Percentiles rank a stretch among this genome's conserved stretches.
Evolutionary conservation across 2,329 filamentous ascomycete genomes (phyloP).

Genomic region (Nigrograna mackinnonii): DNA sequence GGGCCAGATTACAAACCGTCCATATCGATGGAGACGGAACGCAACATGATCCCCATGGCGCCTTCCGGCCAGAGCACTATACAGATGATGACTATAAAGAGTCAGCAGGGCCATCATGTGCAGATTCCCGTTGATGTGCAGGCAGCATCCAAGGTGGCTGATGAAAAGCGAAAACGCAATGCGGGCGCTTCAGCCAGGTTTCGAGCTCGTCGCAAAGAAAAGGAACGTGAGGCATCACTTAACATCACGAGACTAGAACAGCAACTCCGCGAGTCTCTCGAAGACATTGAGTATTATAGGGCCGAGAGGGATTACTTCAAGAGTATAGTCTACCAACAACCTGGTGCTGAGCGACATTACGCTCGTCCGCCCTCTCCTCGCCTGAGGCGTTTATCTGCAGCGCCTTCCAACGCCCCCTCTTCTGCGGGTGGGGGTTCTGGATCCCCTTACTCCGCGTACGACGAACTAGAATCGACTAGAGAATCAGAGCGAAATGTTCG

Average conservation of each 20-base stretch:
- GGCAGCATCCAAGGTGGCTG: constrained; percentile 78
- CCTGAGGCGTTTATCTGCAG: constrained; percentile 32
- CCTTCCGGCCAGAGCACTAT: constrained; percentile 52
- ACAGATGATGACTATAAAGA: constrained; percentile 59
- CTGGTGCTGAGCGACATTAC: constrained; percentile 53
- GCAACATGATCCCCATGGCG: constrained; percentile 48
- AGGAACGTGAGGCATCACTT: constrained; percentile 72
- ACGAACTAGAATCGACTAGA: constrained; percentile 20
- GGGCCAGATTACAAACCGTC: constrained; percentile 34
- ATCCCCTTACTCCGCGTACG: constrained; percentile 33
- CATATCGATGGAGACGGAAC: constrained; percentile 36
- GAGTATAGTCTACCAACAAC: constrained; percentile 60
- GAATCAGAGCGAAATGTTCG: constrained; percentile 41
- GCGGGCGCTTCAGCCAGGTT: constrained; percentile 85
- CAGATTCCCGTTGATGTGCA: constrained; percentile 77
- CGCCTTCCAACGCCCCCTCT: constrained; percentile 30
- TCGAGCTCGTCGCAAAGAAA: constrained; percentile 78
- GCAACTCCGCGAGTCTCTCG: constrained; percentile 68
- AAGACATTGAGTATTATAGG: constrained; percentile 74
- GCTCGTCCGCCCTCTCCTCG: constrained; percentile 49
- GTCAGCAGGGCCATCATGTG: constrained; percentile 53
- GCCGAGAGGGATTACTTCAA: constrained; percentile 70
- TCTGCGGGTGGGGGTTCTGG: constrained; percentile 32
- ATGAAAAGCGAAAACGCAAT: constrained; percentile 84
- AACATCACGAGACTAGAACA: constrained; percentile 72